Conservation (phyloP, 2,329 filamentous ascomycete species). For the Xylaria sp. region DNA sequence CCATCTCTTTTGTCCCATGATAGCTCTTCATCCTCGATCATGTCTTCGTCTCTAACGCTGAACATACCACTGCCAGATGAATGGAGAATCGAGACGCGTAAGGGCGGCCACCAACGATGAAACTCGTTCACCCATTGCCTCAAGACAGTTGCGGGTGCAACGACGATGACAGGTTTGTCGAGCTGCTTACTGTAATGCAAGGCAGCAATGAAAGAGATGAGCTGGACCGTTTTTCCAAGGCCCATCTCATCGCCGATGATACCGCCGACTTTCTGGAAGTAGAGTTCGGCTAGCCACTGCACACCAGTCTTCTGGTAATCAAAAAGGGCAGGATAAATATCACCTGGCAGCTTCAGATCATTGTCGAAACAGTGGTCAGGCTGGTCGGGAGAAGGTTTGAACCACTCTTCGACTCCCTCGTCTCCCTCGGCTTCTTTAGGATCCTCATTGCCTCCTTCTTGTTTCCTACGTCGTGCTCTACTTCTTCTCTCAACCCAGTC, state of each 20-base stretch:
- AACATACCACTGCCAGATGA: constrained; percentile 97
- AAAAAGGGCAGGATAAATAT: constrained; percentile 90
- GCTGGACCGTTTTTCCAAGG: constrained; percentile 83
- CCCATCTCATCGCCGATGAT: constrained; percentile 99
- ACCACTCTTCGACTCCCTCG: constrained; percentile 66
- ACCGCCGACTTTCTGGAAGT: constrained; percentile 85
- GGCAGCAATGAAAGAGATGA: constrained; percentile 80
- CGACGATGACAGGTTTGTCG: constrained; percentile 82
- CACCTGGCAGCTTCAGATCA: constrained; percentile 80
- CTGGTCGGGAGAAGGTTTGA: constrained; percentile 81
- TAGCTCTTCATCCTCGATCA: constrained; percentile 57
- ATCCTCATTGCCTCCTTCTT: constrained; percentile 41
- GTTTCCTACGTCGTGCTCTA: constrained; percentile 51
- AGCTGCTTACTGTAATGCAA: constrained; percentile 90
- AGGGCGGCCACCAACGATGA: constrained; percentile 98
- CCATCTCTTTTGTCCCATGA: constrained; percentile 52
- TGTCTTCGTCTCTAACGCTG: constrained; percentile 70
- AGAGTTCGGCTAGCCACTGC: constrained; percentile 93
- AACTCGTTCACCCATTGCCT: constrained; percentile 99
- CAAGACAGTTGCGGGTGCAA: constrained; percentile 92
- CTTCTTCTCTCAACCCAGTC: constrained; percentile 72
- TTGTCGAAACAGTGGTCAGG: constrained; percentile 76
- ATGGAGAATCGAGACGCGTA: constrained; percentile 92
- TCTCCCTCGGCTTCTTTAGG: constrained; percentile 40
- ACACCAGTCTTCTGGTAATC: constrained; percentile 98